Percentiles rank a stretch among this genome's conserved stretches.
phyloP scores from a whole-genome alignment of 305 asterid genomes.

The Solanum chacoense region DNA sequence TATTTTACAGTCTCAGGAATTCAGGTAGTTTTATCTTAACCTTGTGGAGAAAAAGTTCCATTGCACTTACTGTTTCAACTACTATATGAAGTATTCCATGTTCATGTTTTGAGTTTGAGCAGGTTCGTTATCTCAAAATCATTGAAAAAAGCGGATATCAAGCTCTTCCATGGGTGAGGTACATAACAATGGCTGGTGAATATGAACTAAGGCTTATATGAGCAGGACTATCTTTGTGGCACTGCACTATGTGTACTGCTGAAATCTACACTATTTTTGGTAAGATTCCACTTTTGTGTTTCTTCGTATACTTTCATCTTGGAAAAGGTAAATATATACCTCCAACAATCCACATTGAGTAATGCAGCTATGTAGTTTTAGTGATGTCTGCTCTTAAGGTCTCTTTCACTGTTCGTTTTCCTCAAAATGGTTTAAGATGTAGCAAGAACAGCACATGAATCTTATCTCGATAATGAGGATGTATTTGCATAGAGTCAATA shows the following conservation, averaged over 20 bases:
- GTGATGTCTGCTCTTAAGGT: not conserved
- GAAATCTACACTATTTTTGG: not conserved
- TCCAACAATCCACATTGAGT: not conserved
- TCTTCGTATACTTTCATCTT: not conserved
- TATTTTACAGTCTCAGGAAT: constrained; percentile 96
- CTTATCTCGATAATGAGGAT: not conserved
- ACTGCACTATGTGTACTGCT: not conserved
- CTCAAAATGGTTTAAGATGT: not conserved
- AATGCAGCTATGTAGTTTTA: not conserved
- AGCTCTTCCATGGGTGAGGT: constrained; percentile 25
- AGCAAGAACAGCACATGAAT: not conserved
- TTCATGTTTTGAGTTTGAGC: not conserved
- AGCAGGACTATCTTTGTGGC: not conserved
- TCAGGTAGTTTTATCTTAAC: constrained; percentile 40
- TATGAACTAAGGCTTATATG: constrained; percentile 19
- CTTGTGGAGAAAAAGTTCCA: not conserved
- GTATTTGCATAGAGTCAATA: not conserved
- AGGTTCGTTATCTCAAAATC: constrained; percentile 28
- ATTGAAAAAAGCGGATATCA: constrained; percentile 28
- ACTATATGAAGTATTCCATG: not conserved
- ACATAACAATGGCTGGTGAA: constrained; percentile 26
- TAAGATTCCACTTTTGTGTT: not conserved
- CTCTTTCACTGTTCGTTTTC: not conserved
- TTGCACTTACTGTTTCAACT: not conserved
- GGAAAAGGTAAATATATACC: not conserved